These are phyloP conservation scores for Aureobasidium melanogenum DNA, from an alignment of 2,329 filamentous ascomycete genomes.

Conservation along the genomic window DNA sequence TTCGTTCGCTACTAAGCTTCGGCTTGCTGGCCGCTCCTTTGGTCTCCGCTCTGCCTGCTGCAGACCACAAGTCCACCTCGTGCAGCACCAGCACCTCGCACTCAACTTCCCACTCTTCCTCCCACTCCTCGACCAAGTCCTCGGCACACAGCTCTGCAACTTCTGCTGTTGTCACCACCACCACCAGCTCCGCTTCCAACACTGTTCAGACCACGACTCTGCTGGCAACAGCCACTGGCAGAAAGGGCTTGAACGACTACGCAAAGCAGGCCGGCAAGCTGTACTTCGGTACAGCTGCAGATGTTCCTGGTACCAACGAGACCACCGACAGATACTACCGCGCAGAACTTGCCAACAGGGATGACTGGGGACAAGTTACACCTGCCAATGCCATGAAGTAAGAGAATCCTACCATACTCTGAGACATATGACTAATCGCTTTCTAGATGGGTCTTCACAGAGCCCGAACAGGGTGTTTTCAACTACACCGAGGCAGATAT, in stretches of 20 bases:
- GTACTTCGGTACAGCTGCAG: constrained; percentile 52
- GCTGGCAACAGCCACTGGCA: neutral
- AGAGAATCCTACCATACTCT: neutral
- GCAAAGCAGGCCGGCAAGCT: constrained; percentile 46
- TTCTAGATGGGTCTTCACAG: constrained; percentile 48
- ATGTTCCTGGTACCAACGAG: constrained; percentile 38
- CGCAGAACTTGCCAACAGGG: constrained; percentile 43
- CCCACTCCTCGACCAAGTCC: neutral
- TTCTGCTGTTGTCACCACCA: neutral
- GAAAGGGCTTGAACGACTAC: constrained; percentile 39
- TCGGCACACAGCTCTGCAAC: neutral
- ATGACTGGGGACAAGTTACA: constrained; percentile 57
- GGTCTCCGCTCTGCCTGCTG: constrained; percentile 4
- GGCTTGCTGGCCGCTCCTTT: constrained; percentile 9
- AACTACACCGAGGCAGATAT: constrained; percentile 49
- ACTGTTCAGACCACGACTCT: constrained; percentile 6
- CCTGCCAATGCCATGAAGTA: constrained; percentile 53
- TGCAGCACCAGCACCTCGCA: constrained; percentile 6
- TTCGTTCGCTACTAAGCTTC: constrained; percentile 10
- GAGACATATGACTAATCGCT: neutral
- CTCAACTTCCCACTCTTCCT: neutral
- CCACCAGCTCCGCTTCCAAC: constrained; percentile 6
- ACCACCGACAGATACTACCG: constrained; percentile 47
- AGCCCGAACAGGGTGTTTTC: constrained; percentile 50
- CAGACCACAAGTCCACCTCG: constrained; percentile 5